phyloP scores from a whole-genome alignment of 192 early-diverging fungal genomes.

The Linderina pennispora region DNA sequence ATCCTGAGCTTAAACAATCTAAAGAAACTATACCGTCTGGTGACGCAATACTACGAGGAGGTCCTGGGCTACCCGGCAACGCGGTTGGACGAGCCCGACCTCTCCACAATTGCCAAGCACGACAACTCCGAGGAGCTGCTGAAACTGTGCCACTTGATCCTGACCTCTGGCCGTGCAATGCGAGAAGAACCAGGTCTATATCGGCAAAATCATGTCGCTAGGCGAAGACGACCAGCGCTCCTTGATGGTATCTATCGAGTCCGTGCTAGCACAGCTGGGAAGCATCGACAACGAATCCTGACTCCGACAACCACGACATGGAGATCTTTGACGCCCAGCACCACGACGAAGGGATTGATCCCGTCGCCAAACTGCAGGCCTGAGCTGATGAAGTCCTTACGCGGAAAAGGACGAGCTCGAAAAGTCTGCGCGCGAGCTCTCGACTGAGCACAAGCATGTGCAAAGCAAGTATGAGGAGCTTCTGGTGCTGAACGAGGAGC shows the following conservation, averaged over 20 bases:
- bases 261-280: conserved; percentile 36
- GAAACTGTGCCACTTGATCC: conserved; percentile 74
- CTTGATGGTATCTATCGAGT: conserved; percentile 89
- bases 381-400: conserved; percentile 46
- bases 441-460: conserved; percentile 49
- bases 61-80: conserved; percentile 63
- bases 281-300: conserved; percentile 29
- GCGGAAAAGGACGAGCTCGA: conserved; percentile 60
- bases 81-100: conserved; percentile 61
- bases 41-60: conserved; percentile 83
- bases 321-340: conserved; percentile 25
- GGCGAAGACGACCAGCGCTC: conserved; percentile 66
- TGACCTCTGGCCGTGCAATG: conserved; percentile 85
- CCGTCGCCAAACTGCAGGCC: conserved; percentile 39
- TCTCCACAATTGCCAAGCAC: conserved; percentile 82
- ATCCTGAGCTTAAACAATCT: conserved; percentile 89
- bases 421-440: conserved; percentile 40
- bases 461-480: conserved; percentile 58
- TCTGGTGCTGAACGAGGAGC: conserved; percentile 63
- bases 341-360: conserved; percentile 23
- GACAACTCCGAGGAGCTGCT: conserved; percentile 62
- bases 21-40: conserved; percentile 81
- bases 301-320: conserved; percentile 29
- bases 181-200: conserved; percentile 75
- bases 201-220: conserved; percentile 77